phyloP scores from a whole-genome alignment of 805 yeast genomes.

The Candida methanosorbosa region DNA sequence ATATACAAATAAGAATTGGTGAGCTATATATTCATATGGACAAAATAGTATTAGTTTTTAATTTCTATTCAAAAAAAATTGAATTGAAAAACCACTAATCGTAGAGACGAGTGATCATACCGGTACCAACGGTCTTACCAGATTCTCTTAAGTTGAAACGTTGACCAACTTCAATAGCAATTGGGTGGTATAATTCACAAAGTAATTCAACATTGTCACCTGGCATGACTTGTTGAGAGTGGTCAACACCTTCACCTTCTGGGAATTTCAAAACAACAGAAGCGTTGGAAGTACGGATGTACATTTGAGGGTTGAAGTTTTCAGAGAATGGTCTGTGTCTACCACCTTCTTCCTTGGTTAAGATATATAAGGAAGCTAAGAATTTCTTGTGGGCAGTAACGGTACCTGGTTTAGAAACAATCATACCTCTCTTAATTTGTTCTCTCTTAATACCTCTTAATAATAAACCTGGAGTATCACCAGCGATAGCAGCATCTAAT shows the following conservation, averaged over 20 bases:
- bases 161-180: conserved; percentile 93
- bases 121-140: conserved; percentile 98
- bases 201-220: conserved; percentile 98
- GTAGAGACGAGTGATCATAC: conserved; percentile 72
- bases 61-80: too few species aligned
- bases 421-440: conserved; percentile 96
- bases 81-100: neutral
- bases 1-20: neutral
- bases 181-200: conserved; percentile 81
- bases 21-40: too few species aligned
- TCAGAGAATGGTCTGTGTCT: conserved; percentile 96
- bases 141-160: conserved; percentile 99
- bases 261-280: conserved; percentile 90
- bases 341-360: conserved; percentile 98
- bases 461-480: conserved; percentile 97
- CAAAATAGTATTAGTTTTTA: too few species aligned
- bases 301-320: conserved; percentile 97
- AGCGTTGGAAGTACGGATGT: conserved; percentile 93
- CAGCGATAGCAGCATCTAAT: conserved; percentile 95
- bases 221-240: conserved; percentile 87
- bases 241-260: conserved; percentile 64
- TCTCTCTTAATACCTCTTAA: conserved; percentile 98
- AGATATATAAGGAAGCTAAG: conserved; percentile 86
- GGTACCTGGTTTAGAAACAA: conserved; percentile 85
- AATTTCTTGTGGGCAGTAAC: conserved; percentile 90